Base-by-base conservation (phyloP, 2,329 filamentous ascomycete species). In the Escovopsis sp. region DNA sequence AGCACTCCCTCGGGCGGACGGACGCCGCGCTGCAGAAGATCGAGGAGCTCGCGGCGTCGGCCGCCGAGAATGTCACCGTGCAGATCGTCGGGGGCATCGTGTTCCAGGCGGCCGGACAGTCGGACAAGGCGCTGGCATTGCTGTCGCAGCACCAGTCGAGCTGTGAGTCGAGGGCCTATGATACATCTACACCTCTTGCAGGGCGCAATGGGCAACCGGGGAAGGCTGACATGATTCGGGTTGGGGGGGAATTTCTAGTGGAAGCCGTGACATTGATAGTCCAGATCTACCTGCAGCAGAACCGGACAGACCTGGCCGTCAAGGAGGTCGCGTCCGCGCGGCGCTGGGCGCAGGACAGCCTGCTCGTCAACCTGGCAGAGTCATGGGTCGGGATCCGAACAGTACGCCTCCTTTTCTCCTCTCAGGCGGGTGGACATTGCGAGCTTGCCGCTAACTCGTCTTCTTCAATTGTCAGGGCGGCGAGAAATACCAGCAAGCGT, bases 401-500 rank as follows among this genome's bases (percentile, higher is more conserved):
- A 62, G 86, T 91, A 73, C 47, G 59, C 27, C 7, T 30, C 27
- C 11, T 7, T 11, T 30, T 30, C 7, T 30, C 11, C 27, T 30
- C 11, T 6, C 25, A 20, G 20, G 20, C 20, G 20, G 20, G 20
- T 6, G 20, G 20, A 20, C 20, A 6, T 20, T 6, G 20, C 20
- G 20, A 20, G 20, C 6, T 20, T 20, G 3, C 20, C 20, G 20
- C 20, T 20, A 20, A 20, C 6, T 20, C 20, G 4, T 6, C 20
- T 6, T 20, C 6, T 20, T 20, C 20, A 20, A 20, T 6, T 3
- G 41, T 24, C 46, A 94, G 82, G 89, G 89, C 56, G 88, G 88
- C 51, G 87, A 94, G 52, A 91, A 86, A 60, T 96, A 96, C 64
- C 91, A 96, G 57, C 84, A 91, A 57, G 81, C 89, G 14, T 96